Evolutionary conservation across 2,329 filamentous ascomycete species (phyloP).

Genomic region (Mycocentrospora acerina): DNA sequence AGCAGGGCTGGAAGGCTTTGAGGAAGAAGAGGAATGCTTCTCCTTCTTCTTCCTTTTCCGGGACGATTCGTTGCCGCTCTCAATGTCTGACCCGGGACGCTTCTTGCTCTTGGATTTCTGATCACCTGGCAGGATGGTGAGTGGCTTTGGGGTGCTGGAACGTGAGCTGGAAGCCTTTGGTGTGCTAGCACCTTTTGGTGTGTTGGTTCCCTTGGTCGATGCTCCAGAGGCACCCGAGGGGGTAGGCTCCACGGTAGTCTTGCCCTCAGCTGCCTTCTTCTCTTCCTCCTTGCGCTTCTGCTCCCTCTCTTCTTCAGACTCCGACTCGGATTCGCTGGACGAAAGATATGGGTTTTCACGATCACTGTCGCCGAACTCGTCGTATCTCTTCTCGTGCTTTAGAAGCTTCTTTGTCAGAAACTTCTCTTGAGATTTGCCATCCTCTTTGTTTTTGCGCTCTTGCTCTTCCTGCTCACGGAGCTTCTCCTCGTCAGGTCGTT

Average conservation of each 20-base stretch:
- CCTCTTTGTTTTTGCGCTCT: constrained; percentile 68
- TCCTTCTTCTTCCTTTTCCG: constrained; percentile 66
- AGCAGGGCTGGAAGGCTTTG: constrained; percentile 48
- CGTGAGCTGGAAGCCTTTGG: background rate
- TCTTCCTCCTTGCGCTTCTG: constrained; percentile 59
- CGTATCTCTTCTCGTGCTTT: constrained; percentile 81
- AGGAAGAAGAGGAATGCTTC: constrained; percentile 61
- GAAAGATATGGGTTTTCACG: constrained; percentile 51
- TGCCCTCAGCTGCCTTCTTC: constrained; percentile 42
- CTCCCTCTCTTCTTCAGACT: constrained; percentile 61
- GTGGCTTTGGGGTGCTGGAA: constrained; percentile 55
- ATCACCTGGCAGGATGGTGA: constrained; percentile 44
- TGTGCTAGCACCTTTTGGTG: constrained; percentile 45
- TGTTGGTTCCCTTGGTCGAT: constrained; percentile 70
- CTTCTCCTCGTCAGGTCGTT: constrained; percentile 55
- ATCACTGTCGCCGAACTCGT: constrained; percentile 78
- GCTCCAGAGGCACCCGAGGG: constrained; percentile 51
- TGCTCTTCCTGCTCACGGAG: constrained; percentile 68
- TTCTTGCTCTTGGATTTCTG: constrained; percentile 60
- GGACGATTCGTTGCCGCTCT: constrained; percentile 85
- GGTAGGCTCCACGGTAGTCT: constrained; percentile 52
- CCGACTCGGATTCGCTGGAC: constrained; percentile 29
- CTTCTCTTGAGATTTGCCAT: constrained; percentile 72
- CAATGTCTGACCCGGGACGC: constrained; percentile 79
- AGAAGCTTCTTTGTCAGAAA: constrained; percentile 76